These are phyloP conservation scores for Achaetomium macrosporum DNA, from an alignment of 2,329 filamentous ascomycete genomes.

Conservation along the genomic window DNA sequence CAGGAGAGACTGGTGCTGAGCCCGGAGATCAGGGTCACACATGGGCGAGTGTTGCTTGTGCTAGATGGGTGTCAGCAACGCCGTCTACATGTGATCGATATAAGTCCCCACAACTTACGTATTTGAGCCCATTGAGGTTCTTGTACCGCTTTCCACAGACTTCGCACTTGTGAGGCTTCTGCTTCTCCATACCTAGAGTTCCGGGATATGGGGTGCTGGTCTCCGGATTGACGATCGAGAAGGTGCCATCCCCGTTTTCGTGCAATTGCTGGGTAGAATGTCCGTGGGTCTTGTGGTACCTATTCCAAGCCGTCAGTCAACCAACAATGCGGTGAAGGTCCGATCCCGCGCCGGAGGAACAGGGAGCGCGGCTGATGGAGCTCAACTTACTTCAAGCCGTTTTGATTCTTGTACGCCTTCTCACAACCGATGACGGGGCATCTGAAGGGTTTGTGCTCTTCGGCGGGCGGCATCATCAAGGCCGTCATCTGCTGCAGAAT, in stretches of 20 bases:
- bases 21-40: slow-evolving; percentile 75
- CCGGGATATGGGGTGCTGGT: slow-evolving; percentile 92
- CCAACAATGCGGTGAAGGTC: background rate
- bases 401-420: slow-evolving; percentile 99
- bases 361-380: background rate
- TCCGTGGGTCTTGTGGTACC: slow-evolving; percentile 73
- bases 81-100: too few relatives aligned
- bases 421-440: slow-evolving; percentile 98
- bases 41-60: slow-evolving; percentile 78
- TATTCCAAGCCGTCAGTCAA: slow-evolving; percentile 31
- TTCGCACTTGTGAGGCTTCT: slow-evolving; percentile 97
- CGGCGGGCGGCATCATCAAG: slow-evolving; percentile 59
- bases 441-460: slow-evolving; percentile 96
- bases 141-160: slow-evolving; percentile 98
- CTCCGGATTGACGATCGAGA: slow-evolving; percentile 95
- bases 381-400: slow-evolving; percentile 77
- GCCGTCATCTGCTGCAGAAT: slow-evolving; percentile 53
- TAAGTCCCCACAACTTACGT: slow-evolving; percentile 45
- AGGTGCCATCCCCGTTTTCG: slow-evolving; percentile 94
- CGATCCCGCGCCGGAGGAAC: background rate
- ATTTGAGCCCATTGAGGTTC: slow-evolving; percentile 97
- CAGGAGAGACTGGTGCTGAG: slow-evolving; percentile 33
- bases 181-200: slow-evolving; percentile 98
- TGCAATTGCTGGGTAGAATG: slow-evolving; percentile 96
- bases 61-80: slow-evolving; percentile 31